phyloP scores from a whole-genome alignment of 31 red algal genomes.

The Porphyra umbilicalis region DNA sequence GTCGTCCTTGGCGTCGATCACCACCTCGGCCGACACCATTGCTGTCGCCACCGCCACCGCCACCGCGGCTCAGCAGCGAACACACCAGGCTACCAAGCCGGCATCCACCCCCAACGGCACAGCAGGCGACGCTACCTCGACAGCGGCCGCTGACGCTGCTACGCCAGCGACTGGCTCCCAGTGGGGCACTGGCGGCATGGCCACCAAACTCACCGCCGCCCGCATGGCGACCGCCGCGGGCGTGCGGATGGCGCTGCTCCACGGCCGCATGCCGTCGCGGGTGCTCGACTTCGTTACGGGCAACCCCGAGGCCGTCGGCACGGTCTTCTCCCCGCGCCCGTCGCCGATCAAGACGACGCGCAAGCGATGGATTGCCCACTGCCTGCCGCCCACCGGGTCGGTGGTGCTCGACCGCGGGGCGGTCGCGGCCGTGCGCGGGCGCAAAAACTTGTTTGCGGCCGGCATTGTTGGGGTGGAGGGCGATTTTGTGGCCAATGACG shows the following conservation, averaged over 20 bases:
- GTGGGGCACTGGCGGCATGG: constrained; percentile 96
- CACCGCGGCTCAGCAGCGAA: background rate
- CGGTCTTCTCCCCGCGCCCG: constrained; percentile 62
- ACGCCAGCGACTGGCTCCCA: constrained; percentile 51
- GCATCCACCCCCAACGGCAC: background rate
- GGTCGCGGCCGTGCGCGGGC: constrained; percentile 18
- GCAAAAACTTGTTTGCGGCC: constrained; percentile 32
- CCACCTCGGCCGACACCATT: no score
- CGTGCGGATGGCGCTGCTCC: constrained; percentile 56
- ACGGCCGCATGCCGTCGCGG: constrained; percentile 63
- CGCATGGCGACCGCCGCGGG: constrained; percentile 83
- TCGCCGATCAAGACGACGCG: constrained; percentile 40
- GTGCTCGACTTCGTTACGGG: constrained; percentile 63
- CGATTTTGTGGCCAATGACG: constrained; percentile 49
- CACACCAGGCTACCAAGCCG: background rate
- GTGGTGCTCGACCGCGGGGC: constrained; percentile 49
- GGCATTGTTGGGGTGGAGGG: constrained; percentile 49
- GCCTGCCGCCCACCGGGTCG: constrained; percentile 62
- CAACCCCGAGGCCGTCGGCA: constrained; percentile 24
- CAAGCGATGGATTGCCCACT: constrained; percentile 86
- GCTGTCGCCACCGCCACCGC: background rate
- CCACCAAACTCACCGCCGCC: constrained; percentile 88
- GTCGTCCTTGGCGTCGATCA: background rate
- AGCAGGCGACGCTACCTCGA: no score
- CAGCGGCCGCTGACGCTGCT: constrained; percentile 1